Conservation (phyloP, 176 grass and related monocot species). For the Carex pumila region DNA sequence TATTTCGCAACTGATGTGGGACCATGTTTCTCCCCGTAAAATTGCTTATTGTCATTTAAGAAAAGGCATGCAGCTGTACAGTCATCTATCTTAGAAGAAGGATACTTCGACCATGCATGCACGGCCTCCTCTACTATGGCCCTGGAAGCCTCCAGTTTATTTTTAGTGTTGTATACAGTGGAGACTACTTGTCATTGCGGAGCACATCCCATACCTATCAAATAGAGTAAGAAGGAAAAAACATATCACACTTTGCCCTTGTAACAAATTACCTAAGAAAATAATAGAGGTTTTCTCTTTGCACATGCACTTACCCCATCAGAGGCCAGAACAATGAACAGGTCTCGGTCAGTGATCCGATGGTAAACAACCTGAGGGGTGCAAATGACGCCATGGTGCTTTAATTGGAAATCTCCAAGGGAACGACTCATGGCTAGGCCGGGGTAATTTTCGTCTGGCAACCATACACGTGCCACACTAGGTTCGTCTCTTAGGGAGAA, state of each 20-base stretch:
- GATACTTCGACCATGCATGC: conserved; percentile 58
- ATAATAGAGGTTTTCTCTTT: neutral
- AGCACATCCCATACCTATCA: conserved; percentile 79
- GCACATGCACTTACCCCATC: conserved; percentile 58
- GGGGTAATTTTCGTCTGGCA: conserved; percentile 53
- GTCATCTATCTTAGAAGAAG: conserved; percentile 62
- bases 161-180: conserved; percentile 47
- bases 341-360: conserved; percentile 35
- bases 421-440: conserved; percentile 83
- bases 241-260: neutral
- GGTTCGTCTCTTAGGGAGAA: conserved; percentile 70
- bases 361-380: conserved; percentile 54
- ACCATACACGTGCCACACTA: conserved; percentile 55
- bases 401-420: conserved; percentile 64
- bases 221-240: neutral
- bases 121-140: conserved; percentile 69
- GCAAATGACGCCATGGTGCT: conserved; percentile 62
- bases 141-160: conserved; percentile 71
- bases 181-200: conserved; percentile 74
- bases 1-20: neutral
- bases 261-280: neutral
- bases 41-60: conserved; percentile 43
- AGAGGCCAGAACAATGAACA: conserved; percentile 61
- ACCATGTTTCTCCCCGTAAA: neutral
- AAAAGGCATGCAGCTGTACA: conserved; percentile 91